These are phyloP conservation scores for Colletotrichum filicis DNA, from an alignment of 2,329 filamentous ascomycete genomes.

Conservation along the genomic window DNA sequence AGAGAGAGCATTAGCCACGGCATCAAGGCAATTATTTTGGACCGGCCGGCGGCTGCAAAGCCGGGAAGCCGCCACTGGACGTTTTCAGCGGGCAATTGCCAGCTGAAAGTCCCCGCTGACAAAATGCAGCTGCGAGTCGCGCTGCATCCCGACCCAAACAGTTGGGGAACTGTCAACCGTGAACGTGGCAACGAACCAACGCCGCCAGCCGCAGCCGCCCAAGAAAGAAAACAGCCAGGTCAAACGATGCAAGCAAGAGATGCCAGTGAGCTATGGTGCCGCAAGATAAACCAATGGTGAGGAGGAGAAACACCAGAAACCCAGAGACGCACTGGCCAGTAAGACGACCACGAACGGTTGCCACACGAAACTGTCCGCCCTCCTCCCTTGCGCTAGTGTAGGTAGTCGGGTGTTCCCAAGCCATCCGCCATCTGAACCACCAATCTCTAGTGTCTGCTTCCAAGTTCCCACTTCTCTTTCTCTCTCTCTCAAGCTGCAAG, in stretches of 20 bases:
- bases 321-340: slow-evolving; percentile 23
- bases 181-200: not conserved
- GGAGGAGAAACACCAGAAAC: not conserved
- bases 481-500: not conserved
- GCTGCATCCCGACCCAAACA: not conserved
- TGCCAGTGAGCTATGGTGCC: not conserved
- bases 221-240: not conserved
- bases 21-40: not conserved
- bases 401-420: not conserved
- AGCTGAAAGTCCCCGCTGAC: not conserved
- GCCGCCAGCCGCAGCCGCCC: not conserved
- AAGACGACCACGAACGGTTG: slow-evolving; percentile 14
- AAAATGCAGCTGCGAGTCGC: not conserved
- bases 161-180: not conserved
- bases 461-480: not conserved
- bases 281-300: not conserved
- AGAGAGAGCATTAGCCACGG: not conserved
- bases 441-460: not conserved
- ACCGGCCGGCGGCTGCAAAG: not conserved
- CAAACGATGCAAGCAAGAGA: slow-evolving; percentile 9
- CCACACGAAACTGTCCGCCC: slow-evolving; percentile 28
- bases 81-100: not conserved
- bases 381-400: slow-evolving; percentile 2
- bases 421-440: not conserved
- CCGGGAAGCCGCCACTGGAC: not conserved